Evolutionary conservation across 306 rosid genomes (phyloP).

Genomic region (Crataegus laevigata): DNA sequence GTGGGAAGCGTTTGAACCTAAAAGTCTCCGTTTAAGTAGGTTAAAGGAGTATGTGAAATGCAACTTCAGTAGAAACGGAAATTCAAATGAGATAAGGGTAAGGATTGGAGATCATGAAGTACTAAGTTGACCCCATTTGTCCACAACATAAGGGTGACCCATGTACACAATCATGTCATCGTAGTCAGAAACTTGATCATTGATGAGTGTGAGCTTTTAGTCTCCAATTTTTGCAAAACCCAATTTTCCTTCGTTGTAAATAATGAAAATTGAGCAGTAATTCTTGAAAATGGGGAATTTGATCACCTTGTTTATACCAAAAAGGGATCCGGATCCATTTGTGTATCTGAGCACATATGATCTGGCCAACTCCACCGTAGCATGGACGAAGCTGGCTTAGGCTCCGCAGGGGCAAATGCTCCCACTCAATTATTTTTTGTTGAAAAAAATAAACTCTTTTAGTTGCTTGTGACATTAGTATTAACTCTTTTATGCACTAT

Average conservation of each 20-base stretch:
- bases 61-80: too few species aligned
- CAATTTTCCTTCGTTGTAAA: slow-evolving; percentile 36
- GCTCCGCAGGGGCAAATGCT: too few species aligned
- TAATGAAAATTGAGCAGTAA: slow-evolving; percentile 25
- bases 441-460: too few species aligned
- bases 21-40: too few species aligned
- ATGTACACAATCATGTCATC: slow-evolving; percentile 51
- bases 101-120: too few species aligned
- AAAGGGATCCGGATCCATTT: neutral
- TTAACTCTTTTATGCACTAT: too few species aligned
- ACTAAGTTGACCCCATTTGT: slow-evolving; percentile 54
- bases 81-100: too few species aligned
- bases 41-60: too few species aligned
- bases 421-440: too few species aligned
- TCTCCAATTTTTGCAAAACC: slow-evolving; percentile 39
- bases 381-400: too few species aligned
- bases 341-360: slow-evolving; percentile 7
- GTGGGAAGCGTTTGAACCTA: too few species aligned
- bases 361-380: slow-evolving; percentile 5
- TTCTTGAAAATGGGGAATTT: slow-evolving; percentile 25
- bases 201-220: slow-evolving; percentile 29
- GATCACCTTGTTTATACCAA: slow-evolving; percentile 34
- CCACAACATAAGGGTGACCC: slow-evolving; percentile 53
- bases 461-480: too few species aligned
- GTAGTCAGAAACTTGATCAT: slow-evolving; percentile 30